Evolutionary conservation across 495 filamentous ascomycete species (phyloP).

Genomic region (Elasticomyces elasticus): DNA sequence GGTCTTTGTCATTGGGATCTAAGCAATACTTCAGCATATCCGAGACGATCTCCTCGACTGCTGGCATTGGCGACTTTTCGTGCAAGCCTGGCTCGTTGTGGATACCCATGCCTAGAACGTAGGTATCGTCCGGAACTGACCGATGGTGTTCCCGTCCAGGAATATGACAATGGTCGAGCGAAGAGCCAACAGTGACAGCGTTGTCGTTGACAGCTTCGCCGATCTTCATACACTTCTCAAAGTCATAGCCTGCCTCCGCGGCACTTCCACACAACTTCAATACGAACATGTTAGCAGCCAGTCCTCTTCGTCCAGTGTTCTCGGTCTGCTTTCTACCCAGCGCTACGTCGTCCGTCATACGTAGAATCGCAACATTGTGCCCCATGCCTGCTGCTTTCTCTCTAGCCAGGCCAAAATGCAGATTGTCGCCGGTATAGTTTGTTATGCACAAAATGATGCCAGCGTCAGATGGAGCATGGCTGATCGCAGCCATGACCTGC

Average conservation of each 20-base stretch:
- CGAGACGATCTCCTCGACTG: slow-evolving; percentile 43
- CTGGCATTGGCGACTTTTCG: slow-evolving; percentile 46
- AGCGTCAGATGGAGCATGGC: slow-evolving; percentile 45
- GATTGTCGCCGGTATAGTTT: slow-evolving; percentile 57
- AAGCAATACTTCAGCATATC: slow-evolving; percentile 45
- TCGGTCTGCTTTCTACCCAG: slow-evolving; percentile 47
- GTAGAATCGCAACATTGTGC: slow-evolving; percentile 44
- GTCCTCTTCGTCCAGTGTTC: slow-evolving; percentile 47
- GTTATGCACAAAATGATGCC: slow-evolving; percentile 54
- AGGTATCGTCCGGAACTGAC: slow-evolving; percentile 36
- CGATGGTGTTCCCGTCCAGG: slow-evolving; percentile 49
- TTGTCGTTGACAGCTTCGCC: slow-evolving; percentile 44
- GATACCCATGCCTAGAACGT: slow-evolving; percentile 52
- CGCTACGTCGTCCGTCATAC: slow-evolving; percentile 52
- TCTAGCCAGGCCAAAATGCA: slow-evolving; percentile 54
- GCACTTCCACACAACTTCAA: slow-evolving; percentile 32
- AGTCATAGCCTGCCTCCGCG: slow-evolving; percentile 29
- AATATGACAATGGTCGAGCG: slow-evolving; percentile 55
- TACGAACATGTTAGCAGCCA: slow-evolving; percentile 44
- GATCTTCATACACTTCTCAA: slow-evolving; percentile 48
- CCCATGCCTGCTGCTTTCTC: slow-evolving; percentile 51
- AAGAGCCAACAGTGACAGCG: slow-evolving; percentile 50
- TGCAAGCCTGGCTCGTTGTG: slow-evolving; percentile 53
- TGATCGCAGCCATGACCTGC: slow-evolving; percentile 50
- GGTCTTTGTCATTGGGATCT: slow-evolving; percentile 45